Evolutionary conservation across 768 basidiomycete species (phyloP).

Genomic region (Boletellus emodensis): DNA sequence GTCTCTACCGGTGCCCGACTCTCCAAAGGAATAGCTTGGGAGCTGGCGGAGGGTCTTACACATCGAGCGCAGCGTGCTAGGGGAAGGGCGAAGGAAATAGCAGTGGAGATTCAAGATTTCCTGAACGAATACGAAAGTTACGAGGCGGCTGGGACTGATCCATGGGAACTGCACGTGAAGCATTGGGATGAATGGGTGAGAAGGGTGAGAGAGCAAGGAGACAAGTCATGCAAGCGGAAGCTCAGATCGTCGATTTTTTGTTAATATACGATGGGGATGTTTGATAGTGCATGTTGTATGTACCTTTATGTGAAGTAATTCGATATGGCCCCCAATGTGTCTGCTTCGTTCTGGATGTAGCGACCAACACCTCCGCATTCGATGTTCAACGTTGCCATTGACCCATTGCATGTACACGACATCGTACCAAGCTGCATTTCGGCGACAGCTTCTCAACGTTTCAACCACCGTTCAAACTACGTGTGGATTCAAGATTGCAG

Average conservation of each 20-base stretch:
- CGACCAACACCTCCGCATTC: too few relatives aligned
- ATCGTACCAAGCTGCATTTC: too few relatives aligned
- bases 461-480: not conserved
- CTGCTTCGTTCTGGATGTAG: too few relatives aligned
- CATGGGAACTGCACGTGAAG: conserved; percentile 17
- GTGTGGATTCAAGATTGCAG: not conserved
- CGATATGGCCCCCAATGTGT: conserved; percentile 7
- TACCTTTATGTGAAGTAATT: conserved; percentile 18
- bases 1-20: conserved; percentile 38
- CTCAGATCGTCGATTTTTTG: conserved; percentile 10
- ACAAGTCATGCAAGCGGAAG: conserved; percentile 14
- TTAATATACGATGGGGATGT: conserved; percentile 2
- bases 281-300: conserved; percentile 14
- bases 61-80: conserved; percentile 43
- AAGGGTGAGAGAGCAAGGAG: conserved; percentile 3
- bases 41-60: conserved; percentile 34
- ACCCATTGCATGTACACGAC: too few relatives aligned
- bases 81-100: conserved; percentile 44
- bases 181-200: conserved; percentile 20
- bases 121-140: conserved; percentile 20
- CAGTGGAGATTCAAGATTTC: conserved; percentile 29
- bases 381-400: too few relatives aligned
- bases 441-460: not conserved
- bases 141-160: conserved; percentile 11
- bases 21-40: conserved; percentile 42